phyloP scores from a whole-genome alignment of 129 eudicot genomes.

The Scalesia atractyloides region DNA sequence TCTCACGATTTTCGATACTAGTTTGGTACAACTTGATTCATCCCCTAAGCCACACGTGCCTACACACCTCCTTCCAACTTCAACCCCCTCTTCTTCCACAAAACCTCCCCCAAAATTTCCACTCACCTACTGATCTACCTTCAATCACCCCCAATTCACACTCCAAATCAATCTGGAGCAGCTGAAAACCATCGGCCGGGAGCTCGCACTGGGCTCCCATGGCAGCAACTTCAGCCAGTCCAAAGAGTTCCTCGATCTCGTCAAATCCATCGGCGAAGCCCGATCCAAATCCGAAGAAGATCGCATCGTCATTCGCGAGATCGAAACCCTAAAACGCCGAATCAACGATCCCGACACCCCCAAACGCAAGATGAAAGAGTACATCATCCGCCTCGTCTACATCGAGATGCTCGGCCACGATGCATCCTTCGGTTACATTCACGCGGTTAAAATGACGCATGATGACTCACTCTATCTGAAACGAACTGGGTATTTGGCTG shows the following conservation, averaged over 20 bases:
- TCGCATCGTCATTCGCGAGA: conserved; percentile 81
- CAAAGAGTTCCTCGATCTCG: conserved; percentile 88
- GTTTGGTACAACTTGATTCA: no score
- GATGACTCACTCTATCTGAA: conserved; percentile 64
- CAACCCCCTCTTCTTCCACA: no score
- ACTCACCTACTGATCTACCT: no score
- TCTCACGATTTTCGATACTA: no score
- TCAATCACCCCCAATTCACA: background rate
- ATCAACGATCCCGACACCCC: conserved; percentile 78
- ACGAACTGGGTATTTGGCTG: conserved; percentile 93
- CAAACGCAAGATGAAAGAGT: conserved; percentile 87
- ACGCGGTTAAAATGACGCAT: conserved; percentile 97
- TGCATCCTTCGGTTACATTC: conserved; percentile 89
- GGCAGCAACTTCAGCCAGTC: conserved; percentile 87
- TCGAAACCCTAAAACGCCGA: conserved; percentile 74
- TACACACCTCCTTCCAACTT: no score
- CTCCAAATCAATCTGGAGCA: conserved; percentile 71
- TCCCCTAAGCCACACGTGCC: no score
- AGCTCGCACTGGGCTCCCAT: conserved; percentile 99
- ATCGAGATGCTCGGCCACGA: conserved; percentile 99
- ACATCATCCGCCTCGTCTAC: conserved; percentile 75
- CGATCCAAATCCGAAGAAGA: conserved; percentile 98
- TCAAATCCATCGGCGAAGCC: conserved; percentile 94
- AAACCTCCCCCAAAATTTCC: no score
- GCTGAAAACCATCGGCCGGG: conserved; percentile 85